Percentiles rank a stretch among this genome's conserved stretches.
Conservation (phyloP, 805 yeast species). For the Cyberlindnera japonica region DNA sequence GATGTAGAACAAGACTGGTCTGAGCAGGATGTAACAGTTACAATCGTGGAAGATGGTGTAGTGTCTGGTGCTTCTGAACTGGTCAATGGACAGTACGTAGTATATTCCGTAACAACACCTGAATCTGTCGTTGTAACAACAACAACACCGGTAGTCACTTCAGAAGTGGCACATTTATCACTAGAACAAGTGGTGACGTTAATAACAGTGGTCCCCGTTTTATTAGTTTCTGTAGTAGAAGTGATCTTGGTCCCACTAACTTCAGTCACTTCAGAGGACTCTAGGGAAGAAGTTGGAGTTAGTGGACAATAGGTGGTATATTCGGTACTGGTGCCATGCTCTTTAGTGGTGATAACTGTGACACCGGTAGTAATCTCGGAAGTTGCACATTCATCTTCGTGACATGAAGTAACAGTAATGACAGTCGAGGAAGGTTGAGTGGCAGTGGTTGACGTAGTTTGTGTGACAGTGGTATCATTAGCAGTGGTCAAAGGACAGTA, state of each 20-base stretch:
- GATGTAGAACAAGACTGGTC: slow-evolving; percentile 28
- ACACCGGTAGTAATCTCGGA: neutral
- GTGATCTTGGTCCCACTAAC: neutral
- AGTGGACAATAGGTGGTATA: neutral
- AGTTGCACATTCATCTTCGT: neutral
- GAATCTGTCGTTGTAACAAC: slow-evolving; percentile 20
- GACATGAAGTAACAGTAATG: neutral
- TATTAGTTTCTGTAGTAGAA: neutral
- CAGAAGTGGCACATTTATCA: slow-evolving; percentile 26
- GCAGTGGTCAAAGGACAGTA: slow-evolving; percentile 38
- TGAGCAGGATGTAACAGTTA: slow-evolving; percentile 32
- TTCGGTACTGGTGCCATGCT: neutral
- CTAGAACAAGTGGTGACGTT: slow-evolving; percentile 17
- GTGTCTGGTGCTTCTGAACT: no score
- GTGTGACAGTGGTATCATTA: neutral
- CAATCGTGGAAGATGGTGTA: slow-evolving; percentile 19
- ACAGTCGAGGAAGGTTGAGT: slow-evolving; percentile 19
- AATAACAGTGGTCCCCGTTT: slow-evolving; percentile 14
- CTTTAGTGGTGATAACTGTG: neutral
- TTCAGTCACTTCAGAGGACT: neutral
- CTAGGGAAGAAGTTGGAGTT: neutral
- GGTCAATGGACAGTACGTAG: neutral
- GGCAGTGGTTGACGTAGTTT: neutral
- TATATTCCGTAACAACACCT: slow-evolving; percentile 17
- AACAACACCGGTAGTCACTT: slow-evolving; percentile 24